Base-by-base conservation (phyloP, 2,329 filamentous ascomycete genomes). In the Trichoderma citrinoviride region DNA sequence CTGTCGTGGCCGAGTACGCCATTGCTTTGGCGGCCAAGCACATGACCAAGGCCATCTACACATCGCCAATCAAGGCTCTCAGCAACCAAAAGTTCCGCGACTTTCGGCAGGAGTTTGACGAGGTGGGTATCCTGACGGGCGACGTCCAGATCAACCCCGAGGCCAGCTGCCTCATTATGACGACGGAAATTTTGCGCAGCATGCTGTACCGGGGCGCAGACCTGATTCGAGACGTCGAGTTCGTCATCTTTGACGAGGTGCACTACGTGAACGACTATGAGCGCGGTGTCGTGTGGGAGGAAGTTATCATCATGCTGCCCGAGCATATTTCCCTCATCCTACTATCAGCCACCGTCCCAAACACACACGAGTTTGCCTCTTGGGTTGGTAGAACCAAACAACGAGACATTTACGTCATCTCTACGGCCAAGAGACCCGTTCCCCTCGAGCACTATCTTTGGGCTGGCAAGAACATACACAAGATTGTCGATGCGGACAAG, bases 31-130 rank as follows among this genome's bases (percentile, higher is more conserved):
- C 95, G 33, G 90, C 92, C n/a, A 96, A 94, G 74, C 95, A 99
- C 75, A 98, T 98, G 94, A 99, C 95, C 8, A 99, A 99, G 76
- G 94, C 95, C 23, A 99, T 99, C 68, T 99, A 99, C 76, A 99
- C 95, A 0, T 98, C 95, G 0, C 95, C 95, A 0, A 99, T 99
- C 81, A 99, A 99, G 76, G 95, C 95, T 2, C 81, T 99, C 65
- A 98, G 95, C 78, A 99, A 99, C 74, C 95, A 99, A 74, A 99
- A 99, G 76, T 99, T 98, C 77, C 87, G 95, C 68, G 95, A 99
- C 75, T 99, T 99, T 75, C 87, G 93, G 65, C 85, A 88, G 64
- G 88, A 87, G 0, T 99, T 99, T 72, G 93, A 96, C 66, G 95
- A 99, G 76, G 95, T 99, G 19, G 95, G 95, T 17, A 98, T 99